Evolutionary conservation across 192 early-diverging fungal species (phyloP).

Genomic region (Umbelopsis sp.): DNA sequence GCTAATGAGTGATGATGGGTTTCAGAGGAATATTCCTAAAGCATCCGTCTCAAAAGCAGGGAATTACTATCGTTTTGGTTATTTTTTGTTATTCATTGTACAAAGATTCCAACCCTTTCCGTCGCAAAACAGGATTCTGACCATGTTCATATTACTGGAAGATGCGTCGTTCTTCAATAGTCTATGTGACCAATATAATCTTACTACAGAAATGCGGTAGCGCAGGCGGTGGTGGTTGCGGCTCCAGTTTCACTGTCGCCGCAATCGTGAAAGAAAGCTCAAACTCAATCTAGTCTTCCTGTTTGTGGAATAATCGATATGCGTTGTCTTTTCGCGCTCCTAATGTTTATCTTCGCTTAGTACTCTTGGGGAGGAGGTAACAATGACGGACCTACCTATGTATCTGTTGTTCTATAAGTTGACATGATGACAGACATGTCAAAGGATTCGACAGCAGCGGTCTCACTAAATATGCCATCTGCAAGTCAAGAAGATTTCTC

Average conservation of each 20-base stretch:
- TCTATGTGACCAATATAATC: no score
- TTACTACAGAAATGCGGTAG: background rate
- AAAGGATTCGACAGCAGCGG: slow-evolving; percentile 20
- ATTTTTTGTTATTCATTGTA: no score
- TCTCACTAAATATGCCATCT: slow-evolving; percentile 1
- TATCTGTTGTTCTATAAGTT: background rate
- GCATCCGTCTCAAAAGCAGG: no score
- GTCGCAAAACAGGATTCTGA: no score
- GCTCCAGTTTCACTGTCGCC: background rate
- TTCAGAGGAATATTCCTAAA: no score
- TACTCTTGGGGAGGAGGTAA: slow-evolving; percentile 11
- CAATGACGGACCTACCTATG: background rate
- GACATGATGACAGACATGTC: background rate
- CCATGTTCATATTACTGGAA: no score
- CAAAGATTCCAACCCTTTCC: no score
- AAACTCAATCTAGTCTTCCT: background rate
- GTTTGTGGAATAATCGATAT: background rate
- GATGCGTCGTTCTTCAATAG: no score
- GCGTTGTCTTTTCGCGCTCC: background rate
- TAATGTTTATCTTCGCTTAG: background rate
- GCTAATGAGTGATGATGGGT: no score
- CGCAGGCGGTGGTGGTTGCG: background rate
- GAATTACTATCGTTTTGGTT: no score
- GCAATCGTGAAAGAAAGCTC: background rate
- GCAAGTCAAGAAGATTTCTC: slow-evolving; percentile 1